phyloP scores from a whole-genome alignment of 768 basidiomycete species.

The Suillus hirtellus region DNA sequence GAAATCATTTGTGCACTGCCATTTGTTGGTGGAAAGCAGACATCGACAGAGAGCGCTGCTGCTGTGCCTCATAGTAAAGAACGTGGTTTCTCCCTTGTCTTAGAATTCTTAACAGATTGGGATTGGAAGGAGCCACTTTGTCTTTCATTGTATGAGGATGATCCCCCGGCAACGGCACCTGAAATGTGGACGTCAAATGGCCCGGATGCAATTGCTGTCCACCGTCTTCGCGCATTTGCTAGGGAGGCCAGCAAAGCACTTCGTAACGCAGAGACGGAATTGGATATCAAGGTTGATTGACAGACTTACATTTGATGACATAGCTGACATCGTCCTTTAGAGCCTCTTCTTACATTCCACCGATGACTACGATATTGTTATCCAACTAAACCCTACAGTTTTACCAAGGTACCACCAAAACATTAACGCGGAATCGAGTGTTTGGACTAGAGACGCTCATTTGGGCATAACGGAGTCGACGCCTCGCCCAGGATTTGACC shows the following conservation, averaged over 20 bases:
- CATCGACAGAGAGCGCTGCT: constrained; percentile 36
- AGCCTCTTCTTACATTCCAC: constrained; percentile 84
- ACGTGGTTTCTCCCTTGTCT: constrained; percentile 72
- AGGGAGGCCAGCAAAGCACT: constrained; percentile 69
- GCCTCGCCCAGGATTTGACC: constrained; percentile 77
- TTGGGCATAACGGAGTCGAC: constrained; percentile 11
- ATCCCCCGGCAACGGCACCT: constrained; percentile 11
- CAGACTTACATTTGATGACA: not conserved
- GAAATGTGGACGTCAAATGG: constrained; percentile 69
- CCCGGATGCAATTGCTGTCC: constrained; percentile 72
- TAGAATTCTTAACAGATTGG: constrained; percentile 81
- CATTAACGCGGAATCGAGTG: constrained; percentile 48
- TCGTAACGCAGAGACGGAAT: constrained; percentile 48
- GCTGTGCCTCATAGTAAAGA: constrained; percentile 74
- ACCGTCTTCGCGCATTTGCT: constrained; percentile 71
- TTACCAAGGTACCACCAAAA: constrained; percentile 79
- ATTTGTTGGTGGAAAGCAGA: constrained; percentile 57
- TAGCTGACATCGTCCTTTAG: constrained; percentile 39
- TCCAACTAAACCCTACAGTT: constrained; percentile 65
- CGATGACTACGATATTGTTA: constrained; percentile 81
- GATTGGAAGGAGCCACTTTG: constrained; percentile 73
- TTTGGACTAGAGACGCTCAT: constrained; percentile 42
- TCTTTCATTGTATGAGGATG: constrained; percentile 65
- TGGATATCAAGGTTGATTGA: constrained; percentile 56
- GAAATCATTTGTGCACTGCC: constrained; percentile 83